phyloP scores from a whole-genome alignment of 306 rosid genomes.

The Carpinus viminea region DNA sequence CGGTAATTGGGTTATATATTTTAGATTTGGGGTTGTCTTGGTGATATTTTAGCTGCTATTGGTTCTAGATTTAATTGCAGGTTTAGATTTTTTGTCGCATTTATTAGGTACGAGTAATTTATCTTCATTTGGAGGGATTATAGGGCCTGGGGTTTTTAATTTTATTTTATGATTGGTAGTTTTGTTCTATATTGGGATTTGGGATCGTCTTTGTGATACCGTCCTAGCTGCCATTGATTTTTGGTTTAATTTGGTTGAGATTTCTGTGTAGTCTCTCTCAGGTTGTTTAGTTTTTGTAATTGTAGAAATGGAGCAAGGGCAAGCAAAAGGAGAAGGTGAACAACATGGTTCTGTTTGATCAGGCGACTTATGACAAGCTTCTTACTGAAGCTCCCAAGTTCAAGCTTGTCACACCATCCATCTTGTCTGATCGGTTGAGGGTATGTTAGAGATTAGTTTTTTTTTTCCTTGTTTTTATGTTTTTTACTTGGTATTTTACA shows the following conservation, averaged over 20 bases:
- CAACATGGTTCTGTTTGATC: conserved; percentile 34
- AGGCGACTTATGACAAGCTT: conserved; percentile 31
- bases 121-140: neutral
- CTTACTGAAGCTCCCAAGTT: conserved; percentile 29
- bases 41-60: too few species aligned
- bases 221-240: neutral
- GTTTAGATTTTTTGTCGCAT: neutral
- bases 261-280: neutral
- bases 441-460: neutral
- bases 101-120: neutral
- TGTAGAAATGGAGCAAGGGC: conserved; percentile 35
- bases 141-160: neutral
- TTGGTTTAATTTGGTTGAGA: neutral
- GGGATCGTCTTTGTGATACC: neutral
- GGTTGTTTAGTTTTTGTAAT: neutral
- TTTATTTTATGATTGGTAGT: neutral
- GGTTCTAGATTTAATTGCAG: neutral
- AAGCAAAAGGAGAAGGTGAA: conserved; percentile 39
- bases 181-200: neutral
- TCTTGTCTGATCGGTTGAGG: conserved; percentile 34
- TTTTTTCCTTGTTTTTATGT: neutral
- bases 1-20: neutral
- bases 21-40: too few species aligned
- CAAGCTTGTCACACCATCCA: conserved; percentile 33
- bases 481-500: neutral